phyloP scores from a whole-genome alignment of 345 rosid genomes.

The Passiflora organensis region DNA sequence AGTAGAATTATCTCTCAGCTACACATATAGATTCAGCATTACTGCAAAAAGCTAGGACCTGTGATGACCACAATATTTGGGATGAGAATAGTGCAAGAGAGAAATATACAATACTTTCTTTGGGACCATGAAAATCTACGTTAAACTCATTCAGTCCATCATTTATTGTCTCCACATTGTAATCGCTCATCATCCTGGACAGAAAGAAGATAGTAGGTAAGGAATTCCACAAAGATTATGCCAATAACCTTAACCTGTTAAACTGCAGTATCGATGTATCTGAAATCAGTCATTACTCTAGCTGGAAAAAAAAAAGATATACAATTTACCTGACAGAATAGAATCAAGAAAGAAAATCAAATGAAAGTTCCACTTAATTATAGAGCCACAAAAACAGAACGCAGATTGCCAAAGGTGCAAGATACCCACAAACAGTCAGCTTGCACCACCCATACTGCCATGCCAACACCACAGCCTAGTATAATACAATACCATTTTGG shows the following conservation, averaged over 20 bases:
- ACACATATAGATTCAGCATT: background rate
- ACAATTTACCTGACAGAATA: too few species aligned
- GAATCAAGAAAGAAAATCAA: too few species aligned
- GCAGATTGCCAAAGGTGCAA: background rate
- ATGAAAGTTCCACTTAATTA: background rate
- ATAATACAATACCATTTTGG: too few species aligned
- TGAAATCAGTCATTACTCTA: too few species aligned
- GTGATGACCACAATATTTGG: too few species aligned
- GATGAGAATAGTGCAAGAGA: constrained; percentile 1
- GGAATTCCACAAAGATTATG: constrained; percentile 1
- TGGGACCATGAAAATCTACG: constrained; percentile 68
- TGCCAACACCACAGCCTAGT: too few species aligned
- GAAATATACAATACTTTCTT: constrained; percentile 62
- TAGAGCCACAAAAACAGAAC: background rate
- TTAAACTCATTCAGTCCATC: constrained; percentile 71
- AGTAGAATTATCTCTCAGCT: background rate
- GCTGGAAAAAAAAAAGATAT: too few species aligned
- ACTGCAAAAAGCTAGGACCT: background rate
- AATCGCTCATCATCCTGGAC: constrained; percentile 79
- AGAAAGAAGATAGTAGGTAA: constrained; percentile 15
- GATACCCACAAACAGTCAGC: too few species aligned
- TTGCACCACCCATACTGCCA: background rate
- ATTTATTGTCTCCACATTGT: constrained; percentile 63
- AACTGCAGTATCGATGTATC: too few species aligned
- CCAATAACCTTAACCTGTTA: background rate